A percentile compares a stretch with the other conserved stretches of the same genome.
Evolutionary conservation across 2,329 filamentous ascomycete genomes (phyloP).

Genomic region (Bipolaris oryzae): DNA sequence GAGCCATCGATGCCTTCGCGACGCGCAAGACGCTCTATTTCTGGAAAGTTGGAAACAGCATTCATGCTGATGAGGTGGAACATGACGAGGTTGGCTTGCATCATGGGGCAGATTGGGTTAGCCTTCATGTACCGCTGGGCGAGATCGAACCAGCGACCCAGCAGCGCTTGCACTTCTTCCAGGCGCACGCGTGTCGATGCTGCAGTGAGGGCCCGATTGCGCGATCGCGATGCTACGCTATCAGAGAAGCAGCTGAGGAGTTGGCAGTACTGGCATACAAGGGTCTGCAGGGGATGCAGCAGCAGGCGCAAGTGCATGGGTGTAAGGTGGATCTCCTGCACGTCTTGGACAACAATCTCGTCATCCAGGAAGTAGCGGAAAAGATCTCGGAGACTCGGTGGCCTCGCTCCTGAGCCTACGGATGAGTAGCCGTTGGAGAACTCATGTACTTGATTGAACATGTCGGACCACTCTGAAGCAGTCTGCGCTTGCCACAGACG

Average conservation of each 20-base stretch:
- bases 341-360: slow-evolving; percentile 58
- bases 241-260: slow-evolving; percentile 70
- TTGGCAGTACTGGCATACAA: slow-evolving; percentile 69
- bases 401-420: slow-evolving; percentile 58
- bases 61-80: slow-evolving; percentile 75
- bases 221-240: slow-evolving; percentile 54
- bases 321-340: slow-evolving; percentile 57
- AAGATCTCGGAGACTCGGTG: slow-evolving; percentile 66
- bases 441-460: slow-evolving; percentile 65
- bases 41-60: slow-evolving; percentile 69
- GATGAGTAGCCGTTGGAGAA: slow-evolving; percentile 61
- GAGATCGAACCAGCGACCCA: slow-evolving; percentile 72
- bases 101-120: slow-evolving; percentile 64
- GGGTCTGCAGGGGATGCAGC: slow-evolving; percentile 69
- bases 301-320: slow-evolving; percentile 68
- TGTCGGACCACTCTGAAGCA: slow-evolving; percentile 64
- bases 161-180: slow-evolving; percentile 67
- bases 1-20: slow-evolving; percentile 63
- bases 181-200: slow-evolving; percentile 65
- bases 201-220: slow-evolving; percentile 61
- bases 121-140: slow-evolving; percentile 61
- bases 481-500: slow-evolving; percentile 66
- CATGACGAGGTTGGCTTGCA: slow-evolving; percentile 69
- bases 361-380: slow-evolving; percentile 73
- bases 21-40: slow-evolving; percentile 70